A percentile compares a stretch with the other conserved stretches of the same genome.
These are phyloP conservation scores for Hibiscus syriacus DNA, from an alignment of 345 rosid species.

Conservation along the genomic window DNA sequence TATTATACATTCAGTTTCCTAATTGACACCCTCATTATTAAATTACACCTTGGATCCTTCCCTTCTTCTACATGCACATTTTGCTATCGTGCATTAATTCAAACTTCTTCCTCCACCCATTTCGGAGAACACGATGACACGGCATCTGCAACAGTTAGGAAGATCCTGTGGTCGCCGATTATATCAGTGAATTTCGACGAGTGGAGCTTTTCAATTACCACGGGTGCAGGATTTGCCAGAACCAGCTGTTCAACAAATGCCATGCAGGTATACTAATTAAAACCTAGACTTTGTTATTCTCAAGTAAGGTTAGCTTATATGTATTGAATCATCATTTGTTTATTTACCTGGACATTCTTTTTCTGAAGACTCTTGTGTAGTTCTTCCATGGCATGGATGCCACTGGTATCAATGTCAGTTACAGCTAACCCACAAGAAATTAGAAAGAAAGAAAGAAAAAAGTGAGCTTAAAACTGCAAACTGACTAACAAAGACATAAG, in stretches of 20 bases:
- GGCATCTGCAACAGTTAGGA: slow-evolving; percentile 80
- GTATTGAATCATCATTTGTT: neutral
- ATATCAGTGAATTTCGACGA: slow-evolving; percentile 38
- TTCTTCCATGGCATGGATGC: slow-evolving; percentile 78
- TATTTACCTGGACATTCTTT: slow-evolving; percentile 57
- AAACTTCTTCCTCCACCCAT: slow-evolving; percentile 27
- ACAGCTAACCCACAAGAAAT: slow-evolving; percentile 41
- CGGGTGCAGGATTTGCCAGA: slow-evolving; percentile 80
- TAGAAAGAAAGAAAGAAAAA: too few species aligned
- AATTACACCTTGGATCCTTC: neutral
- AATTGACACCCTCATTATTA: neutral
- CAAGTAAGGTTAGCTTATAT: too few species aligned
- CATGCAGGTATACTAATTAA: slow-evolving; percentile 13
- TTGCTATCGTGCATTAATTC: neutral
- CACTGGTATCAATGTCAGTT: slow-evolving; percentile 89
- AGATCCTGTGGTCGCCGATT: slow-evolving; percentile 35
- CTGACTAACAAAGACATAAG: neutral
- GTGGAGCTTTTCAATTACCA: slow-evolving; percentile 75
- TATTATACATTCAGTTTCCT: too few species aligned
- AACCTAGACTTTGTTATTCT: too few species aligned
- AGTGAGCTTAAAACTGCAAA: neutral
- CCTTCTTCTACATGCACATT: neutral
- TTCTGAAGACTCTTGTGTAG: slow-evolving; percentile 55
- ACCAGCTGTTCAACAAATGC: slow-evolving; percentile 37
- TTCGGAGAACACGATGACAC: slow-evolving; percentile 64